A percentile compares a stretch with the other conserved stretches of the same genome.
Conservation (phyloP, 2,329 filamentous ascomycete species). For the Aureobasidium sp. region DNA sequence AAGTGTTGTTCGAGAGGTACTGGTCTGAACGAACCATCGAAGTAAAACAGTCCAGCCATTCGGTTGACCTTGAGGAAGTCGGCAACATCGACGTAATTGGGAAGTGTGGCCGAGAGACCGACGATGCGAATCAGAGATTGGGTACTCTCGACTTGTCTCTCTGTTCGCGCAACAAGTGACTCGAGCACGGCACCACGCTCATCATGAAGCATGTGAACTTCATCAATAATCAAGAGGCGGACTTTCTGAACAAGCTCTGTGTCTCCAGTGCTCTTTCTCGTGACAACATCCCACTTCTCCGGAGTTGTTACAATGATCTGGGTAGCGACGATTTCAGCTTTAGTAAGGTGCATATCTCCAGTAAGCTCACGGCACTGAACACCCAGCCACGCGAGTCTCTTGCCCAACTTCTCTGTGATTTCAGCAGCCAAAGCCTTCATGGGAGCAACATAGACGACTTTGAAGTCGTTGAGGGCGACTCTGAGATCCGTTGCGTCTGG, state of each 20-base stretch:
- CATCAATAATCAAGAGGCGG: constrained; percentile 89
- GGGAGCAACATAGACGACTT: constrained; percentile 96
- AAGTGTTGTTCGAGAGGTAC: constrained; percentile 97
- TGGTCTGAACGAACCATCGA: constrained; percentile 89
- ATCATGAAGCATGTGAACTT: constrained; percentile 99
- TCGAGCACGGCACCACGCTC: constrained; percentile 94
- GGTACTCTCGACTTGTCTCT: constrained; percentile 94
- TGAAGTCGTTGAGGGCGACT: constrained; percentile 82
- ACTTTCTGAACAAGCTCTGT: constrained; percentile 98
- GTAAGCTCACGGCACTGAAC: constrained; percentile 89
- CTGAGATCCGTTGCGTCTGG: constrained; percentile 67
- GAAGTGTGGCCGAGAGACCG: constrained; percentile 87
- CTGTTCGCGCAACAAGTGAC: constrained; percentile 87
- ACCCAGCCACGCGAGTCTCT: constrained; percentile 85
- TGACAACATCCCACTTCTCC: constrained; percentile 99
- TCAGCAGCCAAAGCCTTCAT: constrained; percentile 98
- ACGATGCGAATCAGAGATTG: constrained; percentile 95
- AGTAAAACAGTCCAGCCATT: constrained; percentile 88
- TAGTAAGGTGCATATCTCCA: constrained; percentile 97
- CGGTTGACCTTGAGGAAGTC: constrained; percentile 97
- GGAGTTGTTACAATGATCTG: constrained; percentile 98
- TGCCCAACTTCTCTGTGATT: constrained; percentile 88
- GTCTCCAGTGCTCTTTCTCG: constrained; percentile 94
- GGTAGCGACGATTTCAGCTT: constrained; percentile 88
- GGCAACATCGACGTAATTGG: constrained; percentile 93